Percentiles rank a stretch among this genome's conserved stretches.
Conservation (phyloP, 2,329 filamentous ascomycete genomes). For the Dendryphion nanum region DNA sequence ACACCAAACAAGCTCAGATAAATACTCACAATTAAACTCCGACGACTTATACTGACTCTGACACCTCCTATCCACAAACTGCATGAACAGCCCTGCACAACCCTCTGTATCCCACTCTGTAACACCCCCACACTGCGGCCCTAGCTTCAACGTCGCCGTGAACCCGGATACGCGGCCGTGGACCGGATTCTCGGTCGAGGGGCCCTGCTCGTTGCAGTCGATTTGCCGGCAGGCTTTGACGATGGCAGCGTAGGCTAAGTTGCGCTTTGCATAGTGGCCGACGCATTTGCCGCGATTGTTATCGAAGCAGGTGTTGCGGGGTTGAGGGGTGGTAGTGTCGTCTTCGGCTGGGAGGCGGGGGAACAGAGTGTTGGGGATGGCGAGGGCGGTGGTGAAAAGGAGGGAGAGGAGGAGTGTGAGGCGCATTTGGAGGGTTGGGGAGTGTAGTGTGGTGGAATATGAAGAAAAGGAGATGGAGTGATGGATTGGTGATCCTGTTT, state of each 20-base stretch:
- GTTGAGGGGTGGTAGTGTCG: neutral
- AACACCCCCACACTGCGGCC: neutral
- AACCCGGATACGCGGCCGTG: neutral
- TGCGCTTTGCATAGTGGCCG: neutral
- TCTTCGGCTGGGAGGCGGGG: neutral
- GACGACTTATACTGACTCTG: neutral
- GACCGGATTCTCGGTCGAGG: neutral
- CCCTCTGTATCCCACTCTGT: neutral
- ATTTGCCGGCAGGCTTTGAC: constrained; percentile 2
- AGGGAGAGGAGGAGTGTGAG: too few species aligned
- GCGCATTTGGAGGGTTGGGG: too few species aligned
- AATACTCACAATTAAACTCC: neutral
- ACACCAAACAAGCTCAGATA: too few species aligned
- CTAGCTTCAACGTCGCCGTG: neutral
- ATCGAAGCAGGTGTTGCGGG: neutral
- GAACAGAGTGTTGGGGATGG: neutral
- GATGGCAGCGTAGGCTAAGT: constrained; percentile 1
- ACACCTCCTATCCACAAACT: neutral
- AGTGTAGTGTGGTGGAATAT: neutral
- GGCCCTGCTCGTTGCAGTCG: neutral
- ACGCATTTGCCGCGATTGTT: neutral
- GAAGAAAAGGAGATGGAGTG: neutral
- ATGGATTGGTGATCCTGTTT: neutral
- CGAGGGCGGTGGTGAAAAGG: neutral
- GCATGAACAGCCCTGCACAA: neutral